A percentile compares a stretch with the other conserved stretches of the same genome.
Evolutionary conservation across 805 yeast species (phyloP).

Genomic region (Metschnikowia lachancei): DNA sequence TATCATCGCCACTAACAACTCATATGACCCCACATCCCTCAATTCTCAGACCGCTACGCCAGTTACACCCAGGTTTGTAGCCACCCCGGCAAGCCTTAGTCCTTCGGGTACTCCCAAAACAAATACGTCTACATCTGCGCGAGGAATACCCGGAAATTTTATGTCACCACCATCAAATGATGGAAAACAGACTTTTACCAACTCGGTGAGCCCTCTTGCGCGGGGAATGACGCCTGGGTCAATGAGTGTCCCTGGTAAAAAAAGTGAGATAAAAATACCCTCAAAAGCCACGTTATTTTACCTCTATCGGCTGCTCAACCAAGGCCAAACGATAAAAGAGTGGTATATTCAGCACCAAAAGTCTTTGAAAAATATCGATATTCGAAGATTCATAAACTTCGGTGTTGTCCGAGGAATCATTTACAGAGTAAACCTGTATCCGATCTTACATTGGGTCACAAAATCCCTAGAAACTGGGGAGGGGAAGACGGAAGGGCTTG

Average conservation of each 20-base stretch:
- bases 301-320: constrained; percentile 73
- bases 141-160: neutral
- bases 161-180: neutral
- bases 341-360: constrained; percentile 75
- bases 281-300: constrained; percentile 65
- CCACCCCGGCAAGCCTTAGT: constrained; percentile 2
- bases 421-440: constrained; percentile 76
- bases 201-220: constrained; percentile 15
- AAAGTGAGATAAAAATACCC: constrained; percentile 40
- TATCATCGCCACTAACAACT: constrained; percentile 46
- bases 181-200: neutral
- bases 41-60: constrained; percentile 6
- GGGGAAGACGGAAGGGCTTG: constrained; percentile 10
- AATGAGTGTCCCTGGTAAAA: neutral
- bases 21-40: constrained; percentile 13
- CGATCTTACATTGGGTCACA: constrained; percentile 49
- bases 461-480: constrained; percentile 32
- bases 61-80: neutral
- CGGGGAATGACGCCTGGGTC: constrained; percentile 5
- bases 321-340: constrained; percentile 70
- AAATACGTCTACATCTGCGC: neutral
- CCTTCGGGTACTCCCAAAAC: constrained; percentile 5
- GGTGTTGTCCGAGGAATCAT: constrained; percentile 82
- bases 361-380: constrained; percentile 63
- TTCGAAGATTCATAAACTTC: constrained; percentile 80